These are phyloP conservation scores for Typha latifolia DNA, from an alignment of 176 grass and related monocot genomes.

Conservation along the genomic window DNA sequence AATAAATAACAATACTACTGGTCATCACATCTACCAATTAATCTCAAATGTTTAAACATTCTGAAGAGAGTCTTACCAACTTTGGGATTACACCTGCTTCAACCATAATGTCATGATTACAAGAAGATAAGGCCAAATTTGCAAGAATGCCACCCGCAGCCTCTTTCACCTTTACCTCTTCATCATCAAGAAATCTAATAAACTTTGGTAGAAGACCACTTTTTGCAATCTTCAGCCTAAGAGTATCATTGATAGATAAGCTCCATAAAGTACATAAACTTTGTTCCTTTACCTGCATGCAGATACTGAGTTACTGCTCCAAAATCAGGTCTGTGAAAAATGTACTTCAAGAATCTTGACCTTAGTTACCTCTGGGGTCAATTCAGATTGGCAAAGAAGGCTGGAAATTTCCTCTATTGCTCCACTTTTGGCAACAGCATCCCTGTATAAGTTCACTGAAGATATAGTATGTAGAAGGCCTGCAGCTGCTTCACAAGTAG, in stretches of 20 bases:
- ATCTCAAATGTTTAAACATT: neutral
- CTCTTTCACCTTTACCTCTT: slow-evolving; percentile 61
- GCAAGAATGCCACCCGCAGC: slow-evolving; percentile 48
- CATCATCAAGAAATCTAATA: slow-evolving; percentile 52
- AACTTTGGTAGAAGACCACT: slow-evolving; percentile 34
- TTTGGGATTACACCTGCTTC: slow-evolving; percentile 59
- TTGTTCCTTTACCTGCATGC: slow-evolving; percentile 50
- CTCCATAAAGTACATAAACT: slow-evolving; percentile 60
- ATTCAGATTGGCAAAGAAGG: slow-evolving; percentile 33
- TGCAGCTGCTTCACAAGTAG: slow-evolving; percentile 48
- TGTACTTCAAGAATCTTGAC: slow-evolving; percentile 7
- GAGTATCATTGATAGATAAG: slow-evolving; percentile 50
- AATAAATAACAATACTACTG: too few species aligned
- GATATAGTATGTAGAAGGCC: slow-evolving; percentile 45
- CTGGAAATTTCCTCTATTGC: slow-evolving; percentile 57
- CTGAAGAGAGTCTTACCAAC: slow-evolving; percentile 32
- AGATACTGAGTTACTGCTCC: slow-evolving; percentile 11
- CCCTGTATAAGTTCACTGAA: slow-evolving; percentile 45
- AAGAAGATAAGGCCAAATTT: slow-evolving; percentile 46
- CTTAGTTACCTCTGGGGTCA: slow-evolving; percentile 47
- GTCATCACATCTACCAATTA: too few species aligned
- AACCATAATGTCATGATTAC: slow-evolving; percentile 36
- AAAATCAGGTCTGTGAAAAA: slow-evolving; percentile 11
- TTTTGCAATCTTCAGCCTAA: slow-evolving; percentile 38
- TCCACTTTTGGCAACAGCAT: slow-evolving; percentile 31